Percentiles rank a stretch among this genome's conserved stretches.
Conservation (phyloP, 768 basidiomycete species). For the Lyophyllum atratum region DNA sequence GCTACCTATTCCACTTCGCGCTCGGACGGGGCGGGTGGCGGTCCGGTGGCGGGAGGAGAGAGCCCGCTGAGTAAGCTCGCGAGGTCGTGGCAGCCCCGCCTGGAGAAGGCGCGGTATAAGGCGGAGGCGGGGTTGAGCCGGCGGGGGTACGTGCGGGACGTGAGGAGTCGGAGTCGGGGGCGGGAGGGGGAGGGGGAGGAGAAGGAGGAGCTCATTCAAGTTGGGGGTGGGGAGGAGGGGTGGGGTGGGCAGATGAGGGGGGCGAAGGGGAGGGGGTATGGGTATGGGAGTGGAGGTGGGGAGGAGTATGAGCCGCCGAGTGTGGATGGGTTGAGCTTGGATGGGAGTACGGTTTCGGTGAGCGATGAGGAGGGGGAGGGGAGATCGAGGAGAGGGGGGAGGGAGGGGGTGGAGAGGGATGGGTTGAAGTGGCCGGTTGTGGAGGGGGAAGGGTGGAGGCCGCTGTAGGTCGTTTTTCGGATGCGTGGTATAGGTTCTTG, state of each 20-base stretch:
- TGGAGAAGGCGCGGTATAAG: slow-evolving; percentile 69
- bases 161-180: slow-evolving; percentile 17
- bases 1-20: neutral
- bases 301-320: slow-evolving; percentile 62
- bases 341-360: slow-evolving; percentile 20
- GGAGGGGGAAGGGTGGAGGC: slow-evolving; percentile 38
- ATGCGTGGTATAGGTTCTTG: neutral
- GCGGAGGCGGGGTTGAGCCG: slow-evolving; percentile 68
- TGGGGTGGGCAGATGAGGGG: slow-evolving; percentile 4
- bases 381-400: slow-evolving; percentile 16
- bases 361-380: slow-evolving; percentile 11
- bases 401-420: slow-evolving; percentile 41
- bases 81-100: slow-evolving; percentile 46
- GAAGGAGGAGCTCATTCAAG: slow-evolving; percentile 21
- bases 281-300: slow-evolving; percentile 24
- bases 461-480: slow-evolving; percentile 1
- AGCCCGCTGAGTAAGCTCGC: slow-evolving; percentile 16
- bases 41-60: slow-evolving; percentile 2
- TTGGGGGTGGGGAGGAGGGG: neutral
- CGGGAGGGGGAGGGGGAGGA: slow-evolving; percentile 9
- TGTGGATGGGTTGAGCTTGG: slow-evolving; percentile 51
- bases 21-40: too few species aligned
- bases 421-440: slow-evolving; percentile 63
- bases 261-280: neutral
- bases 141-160: slow-evolving; percentile 53